Base-by-base conservation (phyloP, 495 filamentous ascomycete species). In the Aspergillus avenaceus region DNA sequence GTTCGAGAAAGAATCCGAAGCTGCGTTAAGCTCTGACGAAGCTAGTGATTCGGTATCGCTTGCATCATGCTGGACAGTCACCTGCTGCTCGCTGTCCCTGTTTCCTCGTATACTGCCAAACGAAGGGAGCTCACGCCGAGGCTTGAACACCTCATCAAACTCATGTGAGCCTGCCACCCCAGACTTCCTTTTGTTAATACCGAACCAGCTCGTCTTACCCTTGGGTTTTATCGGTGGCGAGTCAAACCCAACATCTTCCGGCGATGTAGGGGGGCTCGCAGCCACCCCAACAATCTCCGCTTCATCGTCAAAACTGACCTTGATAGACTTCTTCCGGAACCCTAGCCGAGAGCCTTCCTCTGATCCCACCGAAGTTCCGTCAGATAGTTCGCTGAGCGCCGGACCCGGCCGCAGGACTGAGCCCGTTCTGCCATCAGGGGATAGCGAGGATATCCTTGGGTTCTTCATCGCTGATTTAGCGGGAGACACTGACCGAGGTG, bases 291-390 rank as follows among this genome's bases (percentile, higher is more conserved):
- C 79, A 45, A 84, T 66, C 32, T 83, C 75, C 1, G 82, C 72
- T 28, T 81, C 78, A 19, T 95, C 90, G 53, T 93, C 88, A 56
- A 96, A 96, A 66, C 90, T 96, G 54, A 96, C 91, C 44, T 89
- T 81, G 7, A 78, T 84, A 22, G 74, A 70, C 59, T 86, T 91
- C 65, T 83, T 92, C 37, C 80, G 84, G 50, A 64, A 65, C 12
- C 61, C 62, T 5, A 68, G 49, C 22, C 74, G 64, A 5, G 60
- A 50, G 9, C 73, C 71, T 21, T 90, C 87, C 19, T 90, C 85
- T 6, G 80, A 82, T 9, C 66, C 66, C 8, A 75, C 66, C 4
- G 82, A 84, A 4, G 75, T 76, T 9, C 71, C 79, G 55, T 85
- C 82, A 0, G 84, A 87, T 1, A 72, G 55, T 49, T 87, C 84